These are phyloP conservation scores for Kandelia obovata DNA, from an alignment of 345 rosid genomes.

Conservation along the genomic window DNA sequence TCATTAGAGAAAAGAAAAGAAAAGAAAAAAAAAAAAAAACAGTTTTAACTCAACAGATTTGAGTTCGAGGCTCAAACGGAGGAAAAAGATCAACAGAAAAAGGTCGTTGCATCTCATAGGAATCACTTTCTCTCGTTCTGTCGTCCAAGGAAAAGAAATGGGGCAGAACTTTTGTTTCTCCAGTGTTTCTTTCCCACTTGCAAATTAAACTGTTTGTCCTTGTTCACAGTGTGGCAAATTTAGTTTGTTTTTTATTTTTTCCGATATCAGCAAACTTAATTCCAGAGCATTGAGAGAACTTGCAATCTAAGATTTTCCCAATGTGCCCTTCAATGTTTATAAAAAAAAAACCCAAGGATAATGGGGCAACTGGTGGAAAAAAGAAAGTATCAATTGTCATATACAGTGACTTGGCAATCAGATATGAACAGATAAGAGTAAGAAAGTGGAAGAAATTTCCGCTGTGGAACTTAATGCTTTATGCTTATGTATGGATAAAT, in stretches of 20 bases:
- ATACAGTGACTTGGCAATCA: too few relatives aligned
- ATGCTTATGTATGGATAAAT: too few relatives aligned
- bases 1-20: neutral
- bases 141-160: neutral
- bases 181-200: neutral
- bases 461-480: too few relatives aligned
- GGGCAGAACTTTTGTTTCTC: neutral
- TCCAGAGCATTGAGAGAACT: neutral
- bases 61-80: neutral
- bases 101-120: slow-evolving; percentile 27
- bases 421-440: too few relatives aligned
- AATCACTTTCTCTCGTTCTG: slow-evolving; percentile 12
- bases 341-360: too few relatives aligned
- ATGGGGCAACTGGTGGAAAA: too few relatives aligned
- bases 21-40: too few relatives aligned
- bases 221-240: neutral
- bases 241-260: neutral
- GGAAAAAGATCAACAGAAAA: neutral
- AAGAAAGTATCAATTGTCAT: too few relatives aligned
- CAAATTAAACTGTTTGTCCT: neutral
- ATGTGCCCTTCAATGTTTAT: too few relatives aligned
- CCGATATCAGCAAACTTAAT: neutral
- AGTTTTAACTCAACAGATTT: too few relatives aligned
- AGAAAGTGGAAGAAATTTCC: too few relatives aligned
- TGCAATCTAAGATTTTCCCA: too few relatives aligned